Conservation (phyloP, 805 yeast species). For the Candida parachauliodes region DNA sequence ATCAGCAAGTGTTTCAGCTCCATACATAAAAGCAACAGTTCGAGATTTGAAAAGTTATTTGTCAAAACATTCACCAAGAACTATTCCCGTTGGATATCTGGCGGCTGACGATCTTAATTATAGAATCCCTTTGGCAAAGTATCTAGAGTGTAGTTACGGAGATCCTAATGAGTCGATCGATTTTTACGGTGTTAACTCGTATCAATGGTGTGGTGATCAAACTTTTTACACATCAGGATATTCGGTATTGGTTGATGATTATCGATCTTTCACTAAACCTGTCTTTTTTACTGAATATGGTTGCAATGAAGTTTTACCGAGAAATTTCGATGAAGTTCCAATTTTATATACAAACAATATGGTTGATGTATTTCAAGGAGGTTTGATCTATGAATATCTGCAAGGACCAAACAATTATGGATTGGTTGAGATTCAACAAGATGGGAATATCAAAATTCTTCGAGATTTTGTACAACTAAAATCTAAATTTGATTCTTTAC, state of each 20-base stretch:
- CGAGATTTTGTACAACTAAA: constrained; percentile 43
- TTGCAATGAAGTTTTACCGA: constrained; percentile 77
- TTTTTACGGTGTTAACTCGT: constrained; percentile 77
- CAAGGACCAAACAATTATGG: constrained; percentile 82
- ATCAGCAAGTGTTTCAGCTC: constrained; percentile 68
- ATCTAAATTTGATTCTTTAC: constrained; percentile 39
- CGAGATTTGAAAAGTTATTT: constrained; percentile 80
- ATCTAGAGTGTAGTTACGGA: constrained; percentile 69
- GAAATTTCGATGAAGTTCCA: constrained; percentile 72
- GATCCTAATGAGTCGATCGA: constrained; percentile 58
- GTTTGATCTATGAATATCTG: constrained; percentile 75
- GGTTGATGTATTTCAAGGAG: constrained; percentile 80
- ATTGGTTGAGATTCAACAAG: constrained; percentile 47
- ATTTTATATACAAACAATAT: constrained; percentile 67
- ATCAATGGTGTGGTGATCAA: constrained; percentile 87
- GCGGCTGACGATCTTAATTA: constrained; percentile 90
- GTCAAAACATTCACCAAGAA: constrained; percentile 51
- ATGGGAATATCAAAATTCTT: constrained; percentile 41
- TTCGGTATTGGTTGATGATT: constrained; percentile 63
- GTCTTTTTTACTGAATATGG: constrained; percentile 87
- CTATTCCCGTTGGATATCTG: constrained; percentile 88
- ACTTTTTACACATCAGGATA: constrained; percentile 75
- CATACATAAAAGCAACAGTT: constrained; percentile 71
- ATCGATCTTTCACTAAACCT: constrained; percentile 65
- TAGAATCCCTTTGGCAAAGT: constrained; percentile 72